phyloP scores from a whole-genome alignment of 805 yeast genomes.

The Kluyveromyces siamensis region DNA sequence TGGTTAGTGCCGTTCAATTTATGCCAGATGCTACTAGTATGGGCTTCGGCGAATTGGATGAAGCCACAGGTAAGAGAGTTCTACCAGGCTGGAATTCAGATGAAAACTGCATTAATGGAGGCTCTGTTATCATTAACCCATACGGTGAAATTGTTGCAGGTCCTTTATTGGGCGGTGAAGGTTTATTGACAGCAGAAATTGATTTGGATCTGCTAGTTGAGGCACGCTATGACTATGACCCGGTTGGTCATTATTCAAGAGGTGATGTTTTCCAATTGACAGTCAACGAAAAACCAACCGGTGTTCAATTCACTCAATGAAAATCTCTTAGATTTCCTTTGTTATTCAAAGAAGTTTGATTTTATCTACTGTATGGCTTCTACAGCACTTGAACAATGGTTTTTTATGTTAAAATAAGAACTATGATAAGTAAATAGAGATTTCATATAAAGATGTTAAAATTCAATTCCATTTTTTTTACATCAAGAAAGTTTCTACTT shows the following conservation, averaged over 20 bases:
- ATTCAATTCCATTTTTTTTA: no score
- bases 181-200: conserved; percentile 33
- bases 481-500: no score
- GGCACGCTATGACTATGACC: conserved; percentile 36
- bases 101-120: conserved; percentile 32
- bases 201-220: conserved; percentile 31
- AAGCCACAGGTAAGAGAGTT: conserved; percentile 15
- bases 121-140: conserved; percentile 33
- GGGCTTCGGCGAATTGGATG: conserved; percentile 17
- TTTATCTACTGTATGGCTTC: no score
- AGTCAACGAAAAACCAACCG: conserved; percentile 31
- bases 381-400: no score
- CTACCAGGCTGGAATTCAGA: conserved; percentile 25
- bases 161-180: conserved; percentile 34
- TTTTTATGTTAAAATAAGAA: no score
- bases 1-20: conserved; percentile 34
- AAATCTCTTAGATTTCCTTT: no score
- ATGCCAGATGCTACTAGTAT: conserved; percentile 24
- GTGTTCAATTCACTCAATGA: conserved; percentile 7
- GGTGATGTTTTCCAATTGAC: conserved; percentile 35
- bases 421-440: no score
- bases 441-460: no score
- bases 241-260: conserved; percentile 36
- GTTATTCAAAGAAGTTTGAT: no score
- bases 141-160: conserved; percentile 37